Conservation (phyloP, 495 filamentous ascomycete genomes). For the Podospora fimiseda region DNA sequence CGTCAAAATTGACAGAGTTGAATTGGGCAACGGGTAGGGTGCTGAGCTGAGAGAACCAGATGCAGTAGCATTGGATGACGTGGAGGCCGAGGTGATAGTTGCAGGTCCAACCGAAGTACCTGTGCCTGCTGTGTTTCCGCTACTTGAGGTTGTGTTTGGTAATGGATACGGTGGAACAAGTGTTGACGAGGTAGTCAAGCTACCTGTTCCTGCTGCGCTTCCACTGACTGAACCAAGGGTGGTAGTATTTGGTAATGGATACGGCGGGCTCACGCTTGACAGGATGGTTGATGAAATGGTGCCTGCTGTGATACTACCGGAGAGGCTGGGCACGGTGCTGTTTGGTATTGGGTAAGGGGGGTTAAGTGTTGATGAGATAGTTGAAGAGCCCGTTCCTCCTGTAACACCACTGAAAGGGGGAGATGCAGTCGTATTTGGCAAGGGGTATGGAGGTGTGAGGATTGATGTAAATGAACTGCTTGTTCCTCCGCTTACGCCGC, state of each 20-base stretch:
- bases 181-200: too few species aligned
- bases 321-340: slow-evolving; percentile 1
- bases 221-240: background rate
- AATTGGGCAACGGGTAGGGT: background rate
- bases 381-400: background rate
- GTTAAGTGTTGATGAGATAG: background rate
- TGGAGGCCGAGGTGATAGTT: background rate
- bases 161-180: slow-evolving; percentile 6
- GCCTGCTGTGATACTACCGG: background rate
- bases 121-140: background rate
- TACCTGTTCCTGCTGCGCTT: too few species aligned
- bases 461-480: slow-evolving; percentile 3
- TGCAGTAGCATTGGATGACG: background rate
- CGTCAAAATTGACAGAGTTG: background rate
- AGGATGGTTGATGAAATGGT: background rate
- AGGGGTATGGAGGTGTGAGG: background rate
- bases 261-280: slow-evolving; percentile 1
- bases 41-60: too few species aligned
- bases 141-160: slow-evolving; percentile 3
- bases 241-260: slow-evolving; percentile 12
- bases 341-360: slow-evolving; percentile 5
- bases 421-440: background rate
- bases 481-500: background rate
- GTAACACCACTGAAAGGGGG: background rate
- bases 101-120: background rate